Conservation (phyloP, 805 yeast genomes). For the Myxozyma geophila region DNA sequence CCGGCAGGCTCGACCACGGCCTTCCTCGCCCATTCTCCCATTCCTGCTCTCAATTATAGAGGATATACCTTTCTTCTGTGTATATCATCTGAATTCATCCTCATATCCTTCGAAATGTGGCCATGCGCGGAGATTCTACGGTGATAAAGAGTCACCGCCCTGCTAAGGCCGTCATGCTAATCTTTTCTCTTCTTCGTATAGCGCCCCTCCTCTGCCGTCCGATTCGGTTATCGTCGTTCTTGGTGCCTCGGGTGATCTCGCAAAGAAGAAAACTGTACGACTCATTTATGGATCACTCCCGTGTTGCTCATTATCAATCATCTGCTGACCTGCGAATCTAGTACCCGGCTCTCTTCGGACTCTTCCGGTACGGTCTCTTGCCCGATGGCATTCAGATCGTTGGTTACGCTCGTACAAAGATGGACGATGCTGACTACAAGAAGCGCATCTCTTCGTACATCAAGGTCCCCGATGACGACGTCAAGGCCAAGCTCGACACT, state of each 20-base stretch:
- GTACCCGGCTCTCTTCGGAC: conserved; percentile 52
- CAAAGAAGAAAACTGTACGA: conserved; percentile 85
- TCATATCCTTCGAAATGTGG: no score
- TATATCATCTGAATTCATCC: no score
- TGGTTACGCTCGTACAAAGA: conserved; percentile 89
- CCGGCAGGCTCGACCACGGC: no score
- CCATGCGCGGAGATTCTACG: neutral
- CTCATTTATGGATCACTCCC: no score
- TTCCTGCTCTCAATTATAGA: no score
- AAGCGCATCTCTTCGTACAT: conserved; percentile 68
- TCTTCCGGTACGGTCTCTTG: conserved; percentile 71
- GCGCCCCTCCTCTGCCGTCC: conserved; percentile 44
- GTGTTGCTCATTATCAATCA: neutral
- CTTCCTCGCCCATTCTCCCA: no score
- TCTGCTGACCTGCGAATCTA: conserved; percentile 12
- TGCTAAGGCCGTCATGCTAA: neutral
- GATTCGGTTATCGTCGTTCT: conserved; percentile 78
- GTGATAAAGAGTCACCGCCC: neutral
- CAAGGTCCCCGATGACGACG: conserved; percentile 55
- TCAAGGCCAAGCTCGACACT: conserved; percentile 52
- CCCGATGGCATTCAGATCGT: conserved; percentile 72
- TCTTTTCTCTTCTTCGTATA: neutral
- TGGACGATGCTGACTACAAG: conserved; percentile 69
- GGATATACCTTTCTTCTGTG: no score
- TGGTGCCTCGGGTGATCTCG: conserved; percentile 95